These are phyloP conservation scores for Dothistroma pini DNA, from an alignment of 2,329 filamentous ascomycete genomes.

Conservation along the genomic window DNA sequence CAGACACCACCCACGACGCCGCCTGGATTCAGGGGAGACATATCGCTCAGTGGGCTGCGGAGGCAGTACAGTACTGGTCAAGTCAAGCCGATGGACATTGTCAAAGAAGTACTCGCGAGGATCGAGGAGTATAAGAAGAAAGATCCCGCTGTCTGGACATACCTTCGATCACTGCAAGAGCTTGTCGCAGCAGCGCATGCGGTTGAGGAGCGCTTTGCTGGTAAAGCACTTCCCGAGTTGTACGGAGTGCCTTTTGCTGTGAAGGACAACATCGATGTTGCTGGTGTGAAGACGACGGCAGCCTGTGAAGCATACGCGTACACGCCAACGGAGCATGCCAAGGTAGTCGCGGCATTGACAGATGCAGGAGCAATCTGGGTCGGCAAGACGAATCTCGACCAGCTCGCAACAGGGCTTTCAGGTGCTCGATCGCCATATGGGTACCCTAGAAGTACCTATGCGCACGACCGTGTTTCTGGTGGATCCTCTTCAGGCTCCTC, in stretches of 20 bases:
- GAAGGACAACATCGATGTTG: slow-evolving; percentile 56
- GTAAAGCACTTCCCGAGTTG: slow-evolving; percentile 46
- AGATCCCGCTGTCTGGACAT: slow-evolving; percentile 53
- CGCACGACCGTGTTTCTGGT: slow-evolving; percentile 51
- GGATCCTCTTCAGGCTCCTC: slow-evolving; percentile 56
- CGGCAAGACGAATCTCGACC: slow-evolving; percentile 60
- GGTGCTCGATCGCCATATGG: slow-evolving; percentile 59
- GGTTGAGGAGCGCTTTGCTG: slow-evolving; percentile 41
- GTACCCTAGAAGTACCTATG: slow-evolving; percentile 51
- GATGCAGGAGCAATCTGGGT: slow-evolving; percentile 55
- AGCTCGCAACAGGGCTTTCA: slow-evolving; percentile 59
- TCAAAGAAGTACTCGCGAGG: slow-evolving; percentile 45
- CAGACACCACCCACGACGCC: slow-evolving; percentile 39
- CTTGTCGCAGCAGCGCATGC: slow-evolving; percentile 41
- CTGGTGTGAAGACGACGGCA: slow-evolving; percentile 49
- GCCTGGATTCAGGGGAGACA: slow-evolving; percentile 39
- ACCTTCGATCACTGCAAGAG: slow-evolving; percentile 40
- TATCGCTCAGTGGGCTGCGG: slow-evolving; percentile 45
- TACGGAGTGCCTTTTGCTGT: slow-evolving; percentile 56
- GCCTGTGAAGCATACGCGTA: slow-evolving; percentile 51
- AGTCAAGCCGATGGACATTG: slow-evolving; percentile 42
- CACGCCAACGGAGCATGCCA: slow-evolving; percentile 47
- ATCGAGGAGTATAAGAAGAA: slow-evolving; percentile 48
- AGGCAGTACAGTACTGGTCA: slow-evolving; percentile 44
- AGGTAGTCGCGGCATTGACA: slow-evolving; percentile 50